Evolutionary conservation across 371 early-diverging fungal genomes (phyloP), one percentile per base, ranked within the genome.

Genomic region (Actinomortierella ambigua): DNA sequence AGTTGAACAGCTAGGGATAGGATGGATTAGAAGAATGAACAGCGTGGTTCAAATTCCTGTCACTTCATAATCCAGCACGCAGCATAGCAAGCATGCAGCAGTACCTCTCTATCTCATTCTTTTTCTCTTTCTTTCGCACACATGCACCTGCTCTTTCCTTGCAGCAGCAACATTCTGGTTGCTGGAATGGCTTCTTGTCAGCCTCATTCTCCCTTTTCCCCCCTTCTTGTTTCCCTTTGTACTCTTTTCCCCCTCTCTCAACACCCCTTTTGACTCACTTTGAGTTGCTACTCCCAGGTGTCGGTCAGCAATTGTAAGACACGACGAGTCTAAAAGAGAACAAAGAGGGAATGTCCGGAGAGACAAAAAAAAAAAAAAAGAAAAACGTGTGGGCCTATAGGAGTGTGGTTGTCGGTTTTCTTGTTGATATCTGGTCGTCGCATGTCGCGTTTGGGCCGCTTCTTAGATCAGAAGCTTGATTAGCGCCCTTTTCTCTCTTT

Each of bases 401-500:
- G 24, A 48, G 34, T 34, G 34, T 34, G 34, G 34, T 34, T 34
- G 7, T 34, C 34, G 34, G n/a, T n/a, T 34, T 34, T 34, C 34
- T 11, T 34, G 34, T 6, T 34, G 34, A n/a, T n/a, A n/a, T n/a
- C n/a, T n/a, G n/a, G n/a, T 11, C 7, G 34, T 34, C 34, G 34
- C 34, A 34, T 34, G 34, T 34, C 34, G 34, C 34, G 34, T 34
- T 34, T 34, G 34, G 34, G 34, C 34, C 34, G 34, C 34, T 11
- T 34, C 34, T n/a, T 24, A 48, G 22, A 48, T 4, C 5, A 13
- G 9, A 22, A 17, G 9, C 48, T 22, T 24, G 17, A 26, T 5
- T 34, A 18, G 20, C 34, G 18, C 52, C 18, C 17, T 29, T 14
- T 22, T 34, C 62, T 51, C 61, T 65, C 55, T 53, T 59, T 65